Conservation (phyloP, 2,329 filamentous ascomycete genomes). For the Fusarium abutilonis region DNA sequence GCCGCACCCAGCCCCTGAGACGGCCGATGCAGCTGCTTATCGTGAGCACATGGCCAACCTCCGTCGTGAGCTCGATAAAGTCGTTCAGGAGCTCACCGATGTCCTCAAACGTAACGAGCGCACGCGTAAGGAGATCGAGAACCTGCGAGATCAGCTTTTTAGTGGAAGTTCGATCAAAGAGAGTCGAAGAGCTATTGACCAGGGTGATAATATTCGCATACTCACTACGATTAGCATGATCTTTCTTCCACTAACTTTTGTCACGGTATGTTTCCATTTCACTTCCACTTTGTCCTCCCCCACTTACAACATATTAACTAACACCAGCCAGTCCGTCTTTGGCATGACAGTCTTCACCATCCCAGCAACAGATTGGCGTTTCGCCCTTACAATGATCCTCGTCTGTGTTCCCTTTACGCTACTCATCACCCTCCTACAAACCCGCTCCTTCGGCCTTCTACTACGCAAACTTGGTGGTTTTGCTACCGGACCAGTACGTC, state of each 20-base stretch:
- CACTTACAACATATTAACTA: background rate
- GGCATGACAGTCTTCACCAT: slow-evolving; percentile 61
- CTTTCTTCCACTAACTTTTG: slow-evolving; percentile 69
- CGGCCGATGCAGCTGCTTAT: slow-evolving; percentile 58
- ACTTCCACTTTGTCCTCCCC: background rate
- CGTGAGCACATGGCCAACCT: slow-evolving; percentile 58
- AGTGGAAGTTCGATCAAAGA: slow-evolving; percentile 71
- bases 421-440: slow-evolving; percentile 58
- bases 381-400: slow-evolving; percentile 70
- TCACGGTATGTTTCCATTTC: slow-evolving; percentile 57
- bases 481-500: slow-evolving; percentile 7
- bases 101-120: slow-evolving; percentile 63
- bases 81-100: slow-evolving; percentile 59
- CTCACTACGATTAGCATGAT: slow-evolving; percentile 69
- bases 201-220: slow-evolving; percentile 70
- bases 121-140: slow-evolving; percentile 64
- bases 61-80: slow-evolving; percentile 60
- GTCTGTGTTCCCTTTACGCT: slow-evolving; percentile 64
- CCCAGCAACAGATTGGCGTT: slow-evolving; percentile 56
- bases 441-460: slow-evolving; percentile 50
- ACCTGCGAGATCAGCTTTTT: slow-evolving; percentile 69
- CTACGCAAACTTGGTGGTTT: slow-evolving; percentile 35
- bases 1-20: slow-evolving; percentile 61
- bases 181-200: slow-evolving; percentile 68
- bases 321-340: slow-evolving; percentile 57